These are phyloP conservation scores for Naganishia albida DNA, from an alignment of 1,284 basidiomycete genomes.

Conservation along the genomic window DNA sequence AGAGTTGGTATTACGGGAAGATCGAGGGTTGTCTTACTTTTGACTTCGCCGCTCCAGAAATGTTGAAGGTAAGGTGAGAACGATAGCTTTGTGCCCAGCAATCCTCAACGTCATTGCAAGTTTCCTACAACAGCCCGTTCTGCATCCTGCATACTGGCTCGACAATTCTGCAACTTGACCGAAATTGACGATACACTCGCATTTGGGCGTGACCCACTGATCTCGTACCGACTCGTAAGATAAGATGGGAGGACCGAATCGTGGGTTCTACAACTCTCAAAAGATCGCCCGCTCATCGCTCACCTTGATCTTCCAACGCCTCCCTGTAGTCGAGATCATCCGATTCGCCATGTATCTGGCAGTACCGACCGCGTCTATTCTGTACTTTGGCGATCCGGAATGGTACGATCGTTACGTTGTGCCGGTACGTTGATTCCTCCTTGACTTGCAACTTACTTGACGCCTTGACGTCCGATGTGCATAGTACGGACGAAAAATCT, in stretches of 20 bases:
- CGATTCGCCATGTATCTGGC: slow-evolving; percentile 29
- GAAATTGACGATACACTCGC: too few species aligned
- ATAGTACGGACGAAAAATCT: slow-evolving; percentile 28
- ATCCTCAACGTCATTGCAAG: too few species aligned
- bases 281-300: not conserved
- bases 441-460: not conserved
- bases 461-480: not conserved
- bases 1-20: too few species aligned
- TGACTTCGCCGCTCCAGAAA: too few species aligned
- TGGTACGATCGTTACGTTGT: slow-evolving; percentile 31
- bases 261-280: not conserved
- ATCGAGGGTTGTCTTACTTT: too few species aligned
- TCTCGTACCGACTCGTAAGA: not conserved
- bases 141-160: not conserved
- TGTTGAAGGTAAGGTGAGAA: not conserved
- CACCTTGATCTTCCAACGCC: not conserved
- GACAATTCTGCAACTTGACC: not conserved
- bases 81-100: not conserved
- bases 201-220: too few species aligned
- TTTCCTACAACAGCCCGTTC: too few species aligned
- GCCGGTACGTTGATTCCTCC: slow-evolving; percentile 6
- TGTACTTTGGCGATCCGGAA: slow-evolving; percentile 30
- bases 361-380: slow-evolving; percentile 20
- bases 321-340: slow-evolving; percentile 24
- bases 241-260: slow-evolving; percentile 25